A percentile compares a stretch with the other conserved stretches of the same genome.
phyloP scores from a whole-genome alignment of 208 protist species.

The Trichomonas vaginalis region DNA sequence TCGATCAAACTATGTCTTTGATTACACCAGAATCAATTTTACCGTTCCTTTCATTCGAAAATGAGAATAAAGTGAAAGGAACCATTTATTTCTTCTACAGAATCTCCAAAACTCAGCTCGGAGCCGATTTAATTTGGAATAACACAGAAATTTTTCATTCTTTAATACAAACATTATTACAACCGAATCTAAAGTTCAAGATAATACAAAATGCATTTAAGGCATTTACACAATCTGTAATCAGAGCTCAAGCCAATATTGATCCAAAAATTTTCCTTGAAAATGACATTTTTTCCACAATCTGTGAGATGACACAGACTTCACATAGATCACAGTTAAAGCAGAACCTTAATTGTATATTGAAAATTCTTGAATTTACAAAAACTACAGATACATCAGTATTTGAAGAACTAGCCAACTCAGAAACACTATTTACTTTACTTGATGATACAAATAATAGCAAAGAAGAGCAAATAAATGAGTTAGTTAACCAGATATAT shows the following conservation, averaged over 20 bases:
- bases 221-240: not conserved
- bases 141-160: not conserved
- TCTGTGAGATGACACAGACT: not conserved
- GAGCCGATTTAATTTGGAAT: not conserved
- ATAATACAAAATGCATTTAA: not conserved
- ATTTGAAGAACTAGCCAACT: not conserved
- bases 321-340: not conserved
- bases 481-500: too few species aligned
- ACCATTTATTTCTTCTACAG: not conserved
- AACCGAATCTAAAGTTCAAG: not conserved
- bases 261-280: not conserved
- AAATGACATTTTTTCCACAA: not conserved
- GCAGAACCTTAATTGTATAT: not conserved
- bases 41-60: not conserved
- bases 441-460: too few species aligned
- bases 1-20: not conserved
- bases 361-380: not conserved
- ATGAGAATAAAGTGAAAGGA: not conserved
- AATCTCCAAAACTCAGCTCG: not conserved
- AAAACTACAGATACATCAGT: not conserved
- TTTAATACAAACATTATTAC: not conserved
- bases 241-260: not conserved
- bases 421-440: not conserved
- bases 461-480: too few species aligned
- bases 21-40: not conserved